Conservation (phyloP, 202 grass and related monocot species). For the Alloteropsis angusta region DNA sequence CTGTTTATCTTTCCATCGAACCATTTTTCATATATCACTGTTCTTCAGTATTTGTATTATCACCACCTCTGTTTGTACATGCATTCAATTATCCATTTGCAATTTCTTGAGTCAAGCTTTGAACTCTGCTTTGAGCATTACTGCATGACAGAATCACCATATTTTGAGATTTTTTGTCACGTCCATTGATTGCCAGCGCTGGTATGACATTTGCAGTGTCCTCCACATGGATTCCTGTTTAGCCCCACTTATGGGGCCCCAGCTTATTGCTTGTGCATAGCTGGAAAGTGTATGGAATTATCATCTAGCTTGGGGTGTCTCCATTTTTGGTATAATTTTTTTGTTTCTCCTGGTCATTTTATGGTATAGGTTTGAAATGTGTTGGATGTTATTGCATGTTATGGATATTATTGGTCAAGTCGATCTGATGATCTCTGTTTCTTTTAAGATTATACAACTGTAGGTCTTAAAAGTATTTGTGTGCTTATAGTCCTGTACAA, state of each 20-base stretch:
- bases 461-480: neutral
- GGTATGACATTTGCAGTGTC: neutral
- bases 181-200: neutral
- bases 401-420: neutral
- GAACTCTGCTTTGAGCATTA: neutral
- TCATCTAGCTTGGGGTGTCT: neutral
- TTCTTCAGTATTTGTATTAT: constrained; percentile 7
- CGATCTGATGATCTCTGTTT: neutral
- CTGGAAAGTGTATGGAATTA: too few relatives aligned
- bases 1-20: neutral
- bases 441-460: neutral
- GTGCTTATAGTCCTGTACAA: neutral
- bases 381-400: neutral
- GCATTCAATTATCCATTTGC: constrained; percentile 4
- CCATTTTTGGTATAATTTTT: neutral
- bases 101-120: neutral
- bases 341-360: neutral
- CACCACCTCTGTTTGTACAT: neutral
- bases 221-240: neutral
- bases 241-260: neutral
- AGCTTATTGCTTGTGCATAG: neutral
- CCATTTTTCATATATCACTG: neutral
- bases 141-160: neutral
- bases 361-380: neutral
- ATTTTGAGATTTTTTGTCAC: neutral